phyloP scores from a whole-genome alignment of 2,329 filamentous ascomycete species.

The Thielaviopsis musarum region DNA sequence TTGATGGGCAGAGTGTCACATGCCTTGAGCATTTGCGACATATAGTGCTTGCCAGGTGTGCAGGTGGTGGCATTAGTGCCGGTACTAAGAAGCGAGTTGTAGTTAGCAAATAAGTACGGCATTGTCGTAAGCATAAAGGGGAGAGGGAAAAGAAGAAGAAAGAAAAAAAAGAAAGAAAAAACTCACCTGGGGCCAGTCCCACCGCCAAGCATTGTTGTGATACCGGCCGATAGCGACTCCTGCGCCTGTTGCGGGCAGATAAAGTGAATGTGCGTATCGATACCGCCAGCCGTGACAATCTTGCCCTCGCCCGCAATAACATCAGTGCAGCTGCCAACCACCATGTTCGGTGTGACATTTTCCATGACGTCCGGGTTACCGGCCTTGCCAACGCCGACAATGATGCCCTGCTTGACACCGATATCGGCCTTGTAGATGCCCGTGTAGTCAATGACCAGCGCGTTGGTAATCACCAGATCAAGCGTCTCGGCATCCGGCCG shows the following conservation, averaged over 20 bases:
- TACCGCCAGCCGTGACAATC: slow-evolving; percentile 78
- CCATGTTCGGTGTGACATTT: slow-evolving; percentile 58
- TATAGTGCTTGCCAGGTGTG: slow-evolving; percentile 69
- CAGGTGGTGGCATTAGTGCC: slow-evolving; percentile 87
- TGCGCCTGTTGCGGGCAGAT: slow-evolving; percentile 87
- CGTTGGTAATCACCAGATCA: slow-evolving; percentile 79
- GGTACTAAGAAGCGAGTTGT: slow-evolving; percentile 34
- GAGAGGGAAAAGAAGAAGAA: background rate
- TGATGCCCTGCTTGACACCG: slow-evolving; percentile 73
- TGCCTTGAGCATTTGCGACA: slow-evolving; percentile 80
- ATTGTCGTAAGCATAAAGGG: background rate
- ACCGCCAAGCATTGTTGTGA: slow-evolving; percentile 82
- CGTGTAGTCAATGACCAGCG: slow-evolving; percentile 74
- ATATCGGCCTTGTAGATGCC: slow-evolving; percentile 97
- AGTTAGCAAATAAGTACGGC: slow-evolving; percentile 14
- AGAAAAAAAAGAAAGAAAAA: background rate
- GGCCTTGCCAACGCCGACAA: slow-evolving; percentile 81
- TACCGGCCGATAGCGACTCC: slow-evolving; percentile 67
- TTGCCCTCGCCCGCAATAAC: slow-evolving; percentile 80
- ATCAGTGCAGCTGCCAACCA: slow-evolving; percentile 79
- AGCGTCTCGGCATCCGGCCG: slow-evolving; percentile 53
- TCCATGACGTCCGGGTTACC: slow-evolving; percentile 98
- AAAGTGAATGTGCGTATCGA: slow-evolving; percentile 84
- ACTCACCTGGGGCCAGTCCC: slow-evolving; percentile 72
- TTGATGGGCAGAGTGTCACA: slow-evolving; percentile 71